Base-by-base conservation (phyloP, 768 basidiomycete species). In the Crassisporium funariophilum region DNA sequence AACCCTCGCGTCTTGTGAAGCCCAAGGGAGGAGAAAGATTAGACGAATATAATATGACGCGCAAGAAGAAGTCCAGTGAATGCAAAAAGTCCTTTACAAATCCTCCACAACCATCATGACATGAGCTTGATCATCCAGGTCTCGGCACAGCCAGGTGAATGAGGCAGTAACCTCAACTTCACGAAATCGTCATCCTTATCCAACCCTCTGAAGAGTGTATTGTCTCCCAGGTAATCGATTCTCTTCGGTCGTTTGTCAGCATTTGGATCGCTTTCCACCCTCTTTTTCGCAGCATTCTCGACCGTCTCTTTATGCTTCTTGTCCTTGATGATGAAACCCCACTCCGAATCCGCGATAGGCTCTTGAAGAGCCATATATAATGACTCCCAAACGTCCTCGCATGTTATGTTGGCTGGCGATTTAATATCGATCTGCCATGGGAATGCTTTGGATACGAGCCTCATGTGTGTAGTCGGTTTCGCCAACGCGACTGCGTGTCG, bases 351-450 rank as follows among this genome's bases (percentile, higher is more conserved):
- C 1, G 52, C 73, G 15, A 88, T 68, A 5, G 72, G 74, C 38
- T 77, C 67, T 40, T 85, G 79, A 20, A 88, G 65, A 37, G 58
- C 69, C 4, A 64, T 53, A 46, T 79, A 66, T 15, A 88, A 29
- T 3, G 72, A 78, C 22, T 79, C 75, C 70, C 84, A 84, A 4
- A 88, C 65, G 15, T 71, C 69, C 38, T 73, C 69, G 49, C 79
- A 82, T 1, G 81, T 81, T 17, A 78, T 61, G 35, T 67, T 66
- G 6, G 61, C 52, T 11, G 63, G 59, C 13, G 66, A 66, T 16
- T 67, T 66, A 49, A 88, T 76, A 15, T 84, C 78, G 54, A 85
- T 74, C 4, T 73, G 56, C 85, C 86, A 87, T 0, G 85, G 86
- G 61, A 86, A 86, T 3, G 73, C 62, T 44, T 77, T 79, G 12